These are phyloP conservation scores for Ambrosiella cleistominuta DNA, from an alignment of 2,329 filamentous ascomycete species.

Conservation along the genomic window DNA sequence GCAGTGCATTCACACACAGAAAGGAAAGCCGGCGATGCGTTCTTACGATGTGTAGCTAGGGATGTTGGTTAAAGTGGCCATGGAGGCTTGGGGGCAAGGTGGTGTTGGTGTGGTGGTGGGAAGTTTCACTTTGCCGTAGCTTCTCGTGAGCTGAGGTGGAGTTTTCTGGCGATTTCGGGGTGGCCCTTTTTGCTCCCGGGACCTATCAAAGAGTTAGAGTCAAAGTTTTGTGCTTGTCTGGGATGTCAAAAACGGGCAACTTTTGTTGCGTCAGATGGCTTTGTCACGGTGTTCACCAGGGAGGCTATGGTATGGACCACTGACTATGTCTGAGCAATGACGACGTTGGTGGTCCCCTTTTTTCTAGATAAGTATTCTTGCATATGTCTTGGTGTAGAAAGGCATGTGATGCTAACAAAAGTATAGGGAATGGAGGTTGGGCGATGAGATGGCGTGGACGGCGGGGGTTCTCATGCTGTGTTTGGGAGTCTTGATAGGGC, in stretches of 20 bases:
- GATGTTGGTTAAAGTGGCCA: not conserved
- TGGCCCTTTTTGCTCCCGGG: constrained; percentile 30
- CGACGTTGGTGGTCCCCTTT: not conserved
- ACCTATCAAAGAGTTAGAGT: constrained; percentile 83
- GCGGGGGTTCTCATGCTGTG: not conserved
- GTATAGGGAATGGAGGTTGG: not conserved
- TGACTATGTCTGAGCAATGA: not conserved
- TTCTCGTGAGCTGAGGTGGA: not conserved
- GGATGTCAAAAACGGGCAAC: constrained; percentile 14
- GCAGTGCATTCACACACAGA: constrained; percentile 72
- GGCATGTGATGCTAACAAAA: constrained; percentile 1
- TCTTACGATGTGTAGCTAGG: not conserved
- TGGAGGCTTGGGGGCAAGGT: not conserved
- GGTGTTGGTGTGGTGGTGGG: not conserved
- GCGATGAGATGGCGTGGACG: not conserved
- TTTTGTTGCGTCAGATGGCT: not conserved
- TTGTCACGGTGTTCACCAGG: not conserved
- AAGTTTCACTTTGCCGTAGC: not conserved
- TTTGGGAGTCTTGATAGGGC: not conserved
- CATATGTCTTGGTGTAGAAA: not conserved
- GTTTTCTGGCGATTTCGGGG: not conserved
- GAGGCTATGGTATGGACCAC: not conserved
- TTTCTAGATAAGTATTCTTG: constrained; percentile 4
- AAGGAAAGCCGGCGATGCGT: constrained; percentile 20
- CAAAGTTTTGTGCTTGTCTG: constrained; percentile 87